phyloP scores from a whole-genome alignment of 2,329 filamentous ascomycete species.

The Epichloe baconii region DNA sequence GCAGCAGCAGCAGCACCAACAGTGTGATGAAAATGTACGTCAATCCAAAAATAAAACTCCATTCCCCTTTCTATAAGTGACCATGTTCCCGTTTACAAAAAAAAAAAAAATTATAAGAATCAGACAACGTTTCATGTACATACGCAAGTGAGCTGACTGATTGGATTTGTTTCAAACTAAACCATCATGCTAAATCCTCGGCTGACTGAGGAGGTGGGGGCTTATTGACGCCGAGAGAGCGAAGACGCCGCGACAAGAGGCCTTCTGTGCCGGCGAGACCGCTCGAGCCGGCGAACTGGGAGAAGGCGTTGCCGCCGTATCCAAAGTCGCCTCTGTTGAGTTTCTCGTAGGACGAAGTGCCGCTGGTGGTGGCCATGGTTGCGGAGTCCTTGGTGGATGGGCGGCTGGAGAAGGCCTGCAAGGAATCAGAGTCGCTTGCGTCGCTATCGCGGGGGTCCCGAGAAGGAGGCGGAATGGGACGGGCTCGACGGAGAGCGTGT shows the following conservation, averaged over 20 bases:
- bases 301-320: constrained; percentile 45
- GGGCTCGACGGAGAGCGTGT: constrained; percentile 31
- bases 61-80: too few relatives aligned
- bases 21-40: too few relatives aligned
- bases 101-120: too few relatives aligned
- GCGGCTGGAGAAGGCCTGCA: constrained; percentile 15
- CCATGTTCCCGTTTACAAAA: too few relatives aligned
- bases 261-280: constrained; percentile 37
- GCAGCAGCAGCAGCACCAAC: too few relatives aligned
- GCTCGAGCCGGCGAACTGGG: constrained; percentile 18
- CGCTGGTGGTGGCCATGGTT: constrained; percentile 12
- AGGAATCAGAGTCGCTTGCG: constrained; percentile 17
- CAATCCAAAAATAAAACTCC: too few relatives aligned
- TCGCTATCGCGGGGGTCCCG: constrained; percentile 20
- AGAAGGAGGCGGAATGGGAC: constrained; percentile 34
- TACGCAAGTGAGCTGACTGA: too few relatives aligned
- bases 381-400: constrained; percentile 24
- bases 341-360: constrained; percentile 44
- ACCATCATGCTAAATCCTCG: constrained; percentile 5
- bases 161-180: too few relatives aligned
- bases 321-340: constrained; percentile 51
- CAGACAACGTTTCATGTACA: too few relatives aligned
- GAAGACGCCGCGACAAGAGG: constrained; percentile 55
- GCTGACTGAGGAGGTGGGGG: constrained; percentile 6
- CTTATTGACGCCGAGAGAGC: constrained; percentile 41